These are phyloP conservation scores for Ormosia semicastrata DNA, from an alignment of 306 rosid genomes.

Conservation along the genomic window DNA sequence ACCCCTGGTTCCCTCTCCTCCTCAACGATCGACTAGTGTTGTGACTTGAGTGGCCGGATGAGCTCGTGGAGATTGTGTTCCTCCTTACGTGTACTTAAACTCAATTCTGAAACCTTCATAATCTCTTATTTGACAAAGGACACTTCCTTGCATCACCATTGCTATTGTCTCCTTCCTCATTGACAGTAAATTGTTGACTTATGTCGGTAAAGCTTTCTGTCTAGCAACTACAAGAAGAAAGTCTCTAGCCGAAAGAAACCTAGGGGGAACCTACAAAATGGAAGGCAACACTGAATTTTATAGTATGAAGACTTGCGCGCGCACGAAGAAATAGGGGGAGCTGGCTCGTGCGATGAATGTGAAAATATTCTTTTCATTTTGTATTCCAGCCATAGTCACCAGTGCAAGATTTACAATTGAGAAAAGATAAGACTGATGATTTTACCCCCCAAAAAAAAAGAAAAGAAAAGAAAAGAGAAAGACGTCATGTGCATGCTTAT, in stretches of 20 bases:
- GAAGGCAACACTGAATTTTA: neutral
- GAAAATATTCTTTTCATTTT: neutral
- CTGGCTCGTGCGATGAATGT: no score
- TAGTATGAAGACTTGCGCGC: no score
- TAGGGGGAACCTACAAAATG: neutral
- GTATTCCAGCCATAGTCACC: neutral
- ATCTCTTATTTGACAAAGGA: neutral
- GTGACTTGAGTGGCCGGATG: neutral
- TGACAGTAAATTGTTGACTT: neutral
- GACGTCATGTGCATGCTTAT: neutral
- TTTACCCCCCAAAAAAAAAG: no score
- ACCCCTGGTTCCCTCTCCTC: neutral
- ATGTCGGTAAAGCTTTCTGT: neutral
- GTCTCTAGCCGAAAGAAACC: neutral
- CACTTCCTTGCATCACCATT: neutral
- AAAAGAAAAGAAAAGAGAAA: neutral
- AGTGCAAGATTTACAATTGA: conserved; percentile 13
- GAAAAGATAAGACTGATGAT: neutral
- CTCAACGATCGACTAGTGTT: neutral
- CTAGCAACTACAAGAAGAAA: neutral
- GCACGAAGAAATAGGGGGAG: neutral
- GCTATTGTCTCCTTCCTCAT: neutral
- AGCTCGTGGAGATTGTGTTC: neutral
- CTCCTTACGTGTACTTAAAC: no score
- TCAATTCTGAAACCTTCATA: no score